phyloP scores from a whole-genome alignment of 2,329 filamentous ascomycete genomes.

The Aspergillus fructus region DNA sequence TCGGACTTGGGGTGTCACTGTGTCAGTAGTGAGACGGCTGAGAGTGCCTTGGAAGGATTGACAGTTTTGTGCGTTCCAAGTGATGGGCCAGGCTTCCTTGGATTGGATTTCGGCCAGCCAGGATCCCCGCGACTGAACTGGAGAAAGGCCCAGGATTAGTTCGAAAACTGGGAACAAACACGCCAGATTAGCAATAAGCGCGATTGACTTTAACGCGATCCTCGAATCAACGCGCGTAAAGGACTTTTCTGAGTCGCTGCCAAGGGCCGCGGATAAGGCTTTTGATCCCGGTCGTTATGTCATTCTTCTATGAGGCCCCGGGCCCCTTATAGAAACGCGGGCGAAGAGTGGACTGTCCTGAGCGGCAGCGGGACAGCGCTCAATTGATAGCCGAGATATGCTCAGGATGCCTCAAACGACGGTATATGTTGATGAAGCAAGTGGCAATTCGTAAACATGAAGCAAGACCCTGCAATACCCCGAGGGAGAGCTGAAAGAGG shows the following conservation, averaged over 20 bases:
- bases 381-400: neutral
- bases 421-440: neutral
- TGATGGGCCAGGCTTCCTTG: neutral
- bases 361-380: neutral
- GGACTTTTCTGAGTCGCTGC: conserved; percentile 23
- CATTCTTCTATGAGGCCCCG: conserved; percentile 4
- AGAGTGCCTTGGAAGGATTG: neutral
- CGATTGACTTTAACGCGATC: conserved; percentile 24
- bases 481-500: neutral
- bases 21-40: too few species aligned
- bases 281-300: conserved; percentile 17
- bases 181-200: conserved; percentile 29
- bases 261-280: conserved; percentile 21
- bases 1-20: too few species aligned
- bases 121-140: conserved; percentile 15
- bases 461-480: neutral
- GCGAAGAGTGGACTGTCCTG: neutral
- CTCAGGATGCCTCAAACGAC: neutral
- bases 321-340: conserved; percentile 4
- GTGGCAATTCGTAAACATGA: neutral
- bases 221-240: conserved; percentile 29
- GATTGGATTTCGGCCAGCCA: conserved; percentile 7
- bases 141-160: neutral
- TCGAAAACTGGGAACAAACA: conserved; percentile 14
- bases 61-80: conserved; percentile 2